A percentile compares a stretch with the other conserved stretches of the same genome.
Evolutionary conservation across 2,329 filamentous ascomycete species (phyloP).

Genomic region (Diaporthe sp.): DNA sequence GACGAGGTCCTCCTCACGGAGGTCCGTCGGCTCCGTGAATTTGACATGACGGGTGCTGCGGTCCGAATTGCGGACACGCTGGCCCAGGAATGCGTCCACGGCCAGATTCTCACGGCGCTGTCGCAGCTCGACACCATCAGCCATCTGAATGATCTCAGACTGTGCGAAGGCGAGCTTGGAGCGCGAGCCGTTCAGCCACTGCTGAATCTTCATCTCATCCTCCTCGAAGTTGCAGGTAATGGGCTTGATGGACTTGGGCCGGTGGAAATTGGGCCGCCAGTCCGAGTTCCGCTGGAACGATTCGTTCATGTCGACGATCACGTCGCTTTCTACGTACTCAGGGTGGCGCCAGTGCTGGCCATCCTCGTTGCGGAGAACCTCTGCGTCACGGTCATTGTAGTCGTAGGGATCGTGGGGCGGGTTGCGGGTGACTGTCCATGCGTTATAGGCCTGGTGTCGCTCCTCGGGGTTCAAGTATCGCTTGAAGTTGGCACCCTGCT

Average conservation of each 20-base stretch:
- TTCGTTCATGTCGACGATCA: constrained; percentile 31
- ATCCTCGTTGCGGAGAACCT: constrained; percentile 16
- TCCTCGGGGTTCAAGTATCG: not conserved
- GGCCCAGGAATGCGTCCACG: constrained; percentile 16
- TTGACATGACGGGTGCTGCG: constrained; percentile 19
- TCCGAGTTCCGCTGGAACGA: constrained; percentile 7
- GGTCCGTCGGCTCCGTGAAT: constrained; percentile 10
- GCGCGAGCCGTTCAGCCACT: constrained; percentile 17
- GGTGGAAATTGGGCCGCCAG: constrained; percentile 20
- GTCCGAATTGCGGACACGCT: constrained; percentile 20
- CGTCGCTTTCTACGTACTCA: constrained; percentile 31
- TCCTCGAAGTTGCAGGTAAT: constrained; percentile 10
- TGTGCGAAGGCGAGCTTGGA: constrained; percentile 16
- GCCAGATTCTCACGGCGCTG: constrained; percentile 6
- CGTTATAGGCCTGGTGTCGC: constrained; percentile 18
- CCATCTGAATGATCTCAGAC: constrained; percentile 14
- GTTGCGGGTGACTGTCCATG: constrained; percentile 27
- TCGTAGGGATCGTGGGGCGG: constrained; percentile 16
- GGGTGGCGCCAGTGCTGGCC: constrained; percentile 14
- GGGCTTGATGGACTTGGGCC: constrained; percentile 8
- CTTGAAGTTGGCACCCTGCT: not conserved
- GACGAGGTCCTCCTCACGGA: constrained; percentile 16
- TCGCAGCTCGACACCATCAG: constrained; percentile 10
- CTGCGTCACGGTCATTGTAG: constrained; percentile 16
- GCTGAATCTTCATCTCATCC: constrained; percentile 20